These are phyloP conservation scores for Euryodendron excelsum DNA, from an alignment of 148 eudicot genomes.

Conservation along the genomic window DNA sequence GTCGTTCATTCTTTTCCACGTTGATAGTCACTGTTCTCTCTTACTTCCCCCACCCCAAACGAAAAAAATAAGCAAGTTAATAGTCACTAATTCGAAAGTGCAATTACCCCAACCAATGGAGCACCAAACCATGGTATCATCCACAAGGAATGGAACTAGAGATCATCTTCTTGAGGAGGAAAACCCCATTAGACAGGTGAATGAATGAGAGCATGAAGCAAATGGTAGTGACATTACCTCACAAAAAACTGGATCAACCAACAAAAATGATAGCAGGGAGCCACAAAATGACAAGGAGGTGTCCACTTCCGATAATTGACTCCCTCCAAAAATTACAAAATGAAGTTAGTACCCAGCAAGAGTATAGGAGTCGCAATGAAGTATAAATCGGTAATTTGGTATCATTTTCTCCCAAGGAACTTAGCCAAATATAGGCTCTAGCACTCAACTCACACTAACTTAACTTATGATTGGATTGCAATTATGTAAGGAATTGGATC, in stretches of 20 bases:
- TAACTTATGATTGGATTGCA: no score
- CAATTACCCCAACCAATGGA: constrained; percentile 29
- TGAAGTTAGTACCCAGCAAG: no score
- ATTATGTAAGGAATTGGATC: no score
- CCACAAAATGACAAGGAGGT: neutral
- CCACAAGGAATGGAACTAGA: neutral
- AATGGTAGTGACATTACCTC: neutral
- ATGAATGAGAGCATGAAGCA: constrained; percentile 23
- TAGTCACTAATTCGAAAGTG: neutral
- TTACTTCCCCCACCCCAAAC: no score
- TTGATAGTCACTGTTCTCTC: neutral
- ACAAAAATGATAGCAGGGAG: constrained; percentile 11
- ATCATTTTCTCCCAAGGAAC: no score
- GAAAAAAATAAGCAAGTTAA: neutral
- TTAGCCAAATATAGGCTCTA: no score
- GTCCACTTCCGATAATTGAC: no score
- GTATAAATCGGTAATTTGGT: no score
- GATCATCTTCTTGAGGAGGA: constrained; percentile 16
- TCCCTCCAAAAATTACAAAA: no score
- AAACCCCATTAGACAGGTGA: constrained; percentile 57
- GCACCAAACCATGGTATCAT: constrained; percentile 29
- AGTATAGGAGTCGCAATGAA: no score
- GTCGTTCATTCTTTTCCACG: neutral
- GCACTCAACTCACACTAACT: no score
- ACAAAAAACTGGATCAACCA: constrained; percentile 13